phyloP scores from a whole-genome alignment of 1,284 basidiomycete genomes.

The Boletus albobrunnescens region DNA sequence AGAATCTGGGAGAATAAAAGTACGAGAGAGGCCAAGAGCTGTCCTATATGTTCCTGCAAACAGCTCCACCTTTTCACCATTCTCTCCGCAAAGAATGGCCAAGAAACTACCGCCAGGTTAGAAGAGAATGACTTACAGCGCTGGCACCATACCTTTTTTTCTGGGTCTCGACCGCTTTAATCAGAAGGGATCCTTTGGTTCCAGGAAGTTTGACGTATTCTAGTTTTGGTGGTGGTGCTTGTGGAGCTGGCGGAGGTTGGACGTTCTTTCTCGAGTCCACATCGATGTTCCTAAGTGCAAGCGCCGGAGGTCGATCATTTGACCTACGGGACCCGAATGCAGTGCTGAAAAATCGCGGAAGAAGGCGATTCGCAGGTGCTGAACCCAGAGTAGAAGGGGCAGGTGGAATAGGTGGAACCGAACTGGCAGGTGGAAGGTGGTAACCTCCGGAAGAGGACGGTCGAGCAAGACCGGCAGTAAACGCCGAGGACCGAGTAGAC shows the following conservation, averaged over 20 bases:
- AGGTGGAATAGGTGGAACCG: slow-evolving; percentile 29
- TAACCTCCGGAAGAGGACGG: slow-evolving; percentile 26
- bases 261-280: slow-evolving; percentile 33
- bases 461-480: slow-evolving; percentile 11
- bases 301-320: slow-evolving; percentile 47
- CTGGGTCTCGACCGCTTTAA: slow-evolving; percentile 81
- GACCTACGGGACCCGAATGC: slow-evolving; percentile 56
- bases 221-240: slow-evolving; percentile 72
- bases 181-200: slow-evolving; percentile 77
- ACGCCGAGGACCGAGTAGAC: slow-evolving; percentile 19
- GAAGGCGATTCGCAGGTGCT: slow-evolving; percentile 52
- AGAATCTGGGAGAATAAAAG: slow-evolving; percentile 85
- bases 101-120: slow-evolving; percentile 57
- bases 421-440: slow-evolving; percentile 3
- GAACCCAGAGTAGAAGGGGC: slow-evolving; percentile 35
- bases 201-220: slow-evolving; percentile 88
- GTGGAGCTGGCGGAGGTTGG: slow-evolving; percentile 38
- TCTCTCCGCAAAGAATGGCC: slow-evolving; percentile 86
- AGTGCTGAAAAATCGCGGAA: slow-evolving; percentile 66
- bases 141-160: slow-evolving; percentile 65
- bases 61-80: slow-evolving; percentile 86
- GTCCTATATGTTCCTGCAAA: slow-evolving; percentile 84
- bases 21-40: slow-evolving; percentile 74
- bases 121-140: neutral
- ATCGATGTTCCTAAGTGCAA: slow-evolving; percentile 33